Base-by-base conservation (phyloP, 2,329 filamentous ascomycete genomes). In the Colletotrichum sublineola region DNA sequence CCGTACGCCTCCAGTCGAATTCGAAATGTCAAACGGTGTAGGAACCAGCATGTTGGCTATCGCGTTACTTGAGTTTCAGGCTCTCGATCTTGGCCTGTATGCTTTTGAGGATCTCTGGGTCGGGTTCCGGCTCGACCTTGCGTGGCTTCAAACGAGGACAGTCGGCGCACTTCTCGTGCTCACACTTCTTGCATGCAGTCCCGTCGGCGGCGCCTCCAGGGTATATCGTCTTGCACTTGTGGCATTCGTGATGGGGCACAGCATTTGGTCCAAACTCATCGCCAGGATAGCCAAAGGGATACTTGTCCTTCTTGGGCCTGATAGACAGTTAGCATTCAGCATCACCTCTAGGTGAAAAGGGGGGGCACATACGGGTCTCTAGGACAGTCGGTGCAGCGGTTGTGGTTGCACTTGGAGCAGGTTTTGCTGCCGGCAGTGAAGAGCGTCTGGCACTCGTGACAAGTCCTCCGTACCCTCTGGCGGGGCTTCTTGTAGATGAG, bases 311-410 rank as follows among this genome's bases (percentile, higher is more conserved):
- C 82, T 92, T 93, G 73, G 90, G 84, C 61, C 90, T 92, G 77
- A 33, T 12, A 33, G 36, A 40, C 24, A 24, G 64, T 75, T 71
- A 74, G 74, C 56, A 52, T 44, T 50, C 7, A 52, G 15, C 5
- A 5, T 29, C 29, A 20, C 29, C 3, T 42, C 8, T 70, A 15
- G 36, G 31, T 14, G 14, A 18, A 2, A 15, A 24, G 44, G 40
- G 14, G 20, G 65, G 44, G 7, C 44, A 90, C 92, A 80, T 88
- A 94, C 87, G 94, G 94, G 77, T 94, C 91, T 76, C 94, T 87
- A 38, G 93, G 94, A 80, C 94, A 97, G 78, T 92, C 92, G 50
- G 90, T 93, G 84, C 94, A 97, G 66, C 94, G 91, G 63, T 87
- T 80, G 80, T 97, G 95, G 38, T 86, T 83, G 81, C 95, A 97